Conservation (phyloP, 345 rosid species). For the Salix brachista region DNA sequence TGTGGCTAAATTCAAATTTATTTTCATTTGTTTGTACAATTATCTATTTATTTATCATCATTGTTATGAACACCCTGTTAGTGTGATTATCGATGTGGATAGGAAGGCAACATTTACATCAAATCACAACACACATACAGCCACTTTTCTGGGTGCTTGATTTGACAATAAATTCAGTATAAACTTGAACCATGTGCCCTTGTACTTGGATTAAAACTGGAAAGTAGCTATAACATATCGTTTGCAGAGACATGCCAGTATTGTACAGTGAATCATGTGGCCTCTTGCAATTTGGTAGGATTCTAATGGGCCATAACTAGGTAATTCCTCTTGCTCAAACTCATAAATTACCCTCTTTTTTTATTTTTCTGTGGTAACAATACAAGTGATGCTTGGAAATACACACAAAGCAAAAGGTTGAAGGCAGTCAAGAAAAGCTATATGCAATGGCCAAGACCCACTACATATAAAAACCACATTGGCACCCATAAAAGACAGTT, state of each 20-base stretch:
- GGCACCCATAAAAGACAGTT: conserved; percentile 12
- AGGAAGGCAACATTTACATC: background rate
- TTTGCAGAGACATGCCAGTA: background rate
- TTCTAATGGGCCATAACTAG: background rate
- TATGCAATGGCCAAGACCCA: conserved; percentile 4
- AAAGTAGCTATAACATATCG: background rate
- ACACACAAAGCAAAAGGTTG: background rate
- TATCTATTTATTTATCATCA: background rate
- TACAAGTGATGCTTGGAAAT: background rate
- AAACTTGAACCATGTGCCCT: background rate
- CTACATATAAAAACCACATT: background rate
- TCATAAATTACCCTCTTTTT: background rate
- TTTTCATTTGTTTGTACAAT: background rate
- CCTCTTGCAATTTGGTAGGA: background rate
- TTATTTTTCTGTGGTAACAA: background rate
- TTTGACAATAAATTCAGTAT: background rate
- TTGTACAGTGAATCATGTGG: background rate
- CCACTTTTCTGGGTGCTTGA: background rate
- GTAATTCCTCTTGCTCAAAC: background rate
- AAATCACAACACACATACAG: background rate
- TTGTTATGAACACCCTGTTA: background rate
- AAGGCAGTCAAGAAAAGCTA: background rate
- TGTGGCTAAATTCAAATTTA: background rate
- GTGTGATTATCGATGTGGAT: background rate
- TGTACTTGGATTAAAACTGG: background rate